Base-by-base conservation (phyloP, 768 basidiomycete genomes). In the Rhodotorula toruloides region DNA sequence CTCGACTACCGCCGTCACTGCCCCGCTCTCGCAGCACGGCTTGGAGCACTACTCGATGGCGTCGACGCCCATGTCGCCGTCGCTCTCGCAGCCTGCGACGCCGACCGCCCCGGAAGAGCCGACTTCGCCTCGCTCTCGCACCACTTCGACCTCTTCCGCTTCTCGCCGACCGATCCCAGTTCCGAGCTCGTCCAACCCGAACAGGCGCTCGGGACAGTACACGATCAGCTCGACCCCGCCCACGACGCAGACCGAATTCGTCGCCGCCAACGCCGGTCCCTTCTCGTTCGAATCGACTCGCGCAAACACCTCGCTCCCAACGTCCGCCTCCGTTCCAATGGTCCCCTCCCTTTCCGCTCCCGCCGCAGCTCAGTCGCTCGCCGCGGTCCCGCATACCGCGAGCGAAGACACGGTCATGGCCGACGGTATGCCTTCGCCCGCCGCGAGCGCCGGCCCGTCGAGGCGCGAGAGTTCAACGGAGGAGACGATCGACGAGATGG, bases 271-370 rank as follows among this genome's bases (percentile, higher is more conserved):
- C 31, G 70, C 70, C 27, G 58, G 59, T 31, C 70, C 70, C 5
- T 71, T 71, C 70, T 71, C 70, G 25, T 71, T 61, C 63, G 68
- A 70, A 31, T 32, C 40, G 7, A 29, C 44, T 5, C 36, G n/a
- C n/a, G n/a, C n/a, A n/a, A n/a, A n/a, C n/a, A n/a, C 49, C 13
- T 47, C 36, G 7, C 47, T 40, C 29, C 36, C 56, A 4, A 27
- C 53, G 13, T n/a, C 39, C 50, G 34, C 39, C 12, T 63, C 64
- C 22, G 44, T 52, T 2, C 32, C 70, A 13, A 67, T 67, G 70
- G 42, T 36, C 9, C 65, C 65, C n/a, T 64, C 63, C 4, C 58
- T 61, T 55, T 61, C 65, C 1, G 61, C 68, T 8, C 63, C 68
- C 1, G 59, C 53, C 19, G 55, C 61, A 27, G 29, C 56, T 5